Percentiles rank a stretch among this genome's conserved stretches.
Conservation (phyloP, 805 yeast genomes). For the Candida pseudoglaebosa region DNA sequence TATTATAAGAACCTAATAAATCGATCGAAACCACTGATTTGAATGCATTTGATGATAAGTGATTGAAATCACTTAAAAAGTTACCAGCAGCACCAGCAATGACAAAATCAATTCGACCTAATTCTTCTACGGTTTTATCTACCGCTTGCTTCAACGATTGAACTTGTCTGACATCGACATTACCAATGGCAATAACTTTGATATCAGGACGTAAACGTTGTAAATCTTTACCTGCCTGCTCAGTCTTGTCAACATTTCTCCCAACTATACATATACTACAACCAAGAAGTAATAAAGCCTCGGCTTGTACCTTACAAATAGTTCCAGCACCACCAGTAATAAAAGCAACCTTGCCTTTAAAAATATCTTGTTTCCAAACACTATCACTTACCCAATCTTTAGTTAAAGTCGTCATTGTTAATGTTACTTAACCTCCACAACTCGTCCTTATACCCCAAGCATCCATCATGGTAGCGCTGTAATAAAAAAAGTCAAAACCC, state of each 20-base stretch:
- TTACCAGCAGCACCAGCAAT: constrained; percentile 46
- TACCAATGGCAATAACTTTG: constrained; percentile 63
- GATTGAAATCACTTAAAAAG: constrained; percentile 40
- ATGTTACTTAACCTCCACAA: background rate
- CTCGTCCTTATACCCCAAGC: too few species aligned
- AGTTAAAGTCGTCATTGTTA: constrained; percentile 9
- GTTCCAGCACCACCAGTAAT: constrained; percentile 97
- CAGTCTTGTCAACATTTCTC: constrained; percentile 63
- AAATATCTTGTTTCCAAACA: constrained; percentile 55
- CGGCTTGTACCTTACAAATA: constrained; percentile 84
- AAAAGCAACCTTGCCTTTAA: constrained; percentile 80
- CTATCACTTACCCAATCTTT: constrained; percentile 25
- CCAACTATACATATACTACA: constrained; percentile 86
- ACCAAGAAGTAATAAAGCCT: constrained; percentile 79
- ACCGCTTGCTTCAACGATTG: constrained; percentile 59
- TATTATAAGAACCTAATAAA: constrained; percentile 38
- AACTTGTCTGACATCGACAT: constrained; percentile 73
- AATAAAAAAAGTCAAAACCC: too few species aligned
- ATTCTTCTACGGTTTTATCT: constrained; percentile 45
- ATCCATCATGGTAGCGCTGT: too few species aligned
- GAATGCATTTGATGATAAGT: constrained; percentile 40
- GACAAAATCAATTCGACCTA: constrained; percentile 41
- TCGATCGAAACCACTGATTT: constrained; percentile 37
- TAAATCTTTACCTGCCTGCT: constrained; percentile 62
- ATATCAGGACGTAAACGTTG: constrained; percentile 49